These are phyloP conservation scores for Eucalyptus rudis DNA, from an alignment of 345 rosid genomes.

Conservation along the genomic window DNA sequence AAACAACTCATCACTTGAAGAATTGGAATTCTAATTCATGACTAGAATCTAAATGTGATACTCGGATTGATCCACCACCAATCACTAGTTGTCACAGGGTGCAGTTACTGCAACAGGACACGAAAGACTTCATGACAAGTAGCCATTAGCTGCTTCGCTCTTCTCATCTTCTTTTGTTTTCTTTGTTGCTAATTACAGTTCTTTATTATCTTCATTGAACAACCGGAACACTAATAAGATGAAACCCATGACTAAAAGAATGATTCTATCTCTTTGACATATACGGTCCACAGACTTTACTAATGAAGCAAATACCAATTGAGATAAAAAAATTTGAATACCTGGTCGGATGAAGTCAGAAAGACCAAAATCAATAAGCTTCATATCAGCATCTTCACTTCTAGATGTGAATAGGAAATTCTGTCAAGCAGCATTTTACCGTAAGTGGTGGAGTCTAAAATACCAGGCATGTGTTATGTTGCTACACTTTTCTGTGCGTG, in stretches of 20 bases:
- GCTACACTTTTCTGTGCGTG: background rate
- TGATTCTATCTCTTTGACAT: background rate
- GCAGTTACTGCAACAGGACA: background rate
- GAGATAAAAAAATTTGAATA: background rate
- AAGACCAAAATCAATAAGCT: conserved; percentile 90
- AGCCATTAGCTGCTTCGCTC: background rate
- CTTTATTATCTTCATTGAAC: background rate
- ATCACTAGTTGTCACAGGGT: background rate
- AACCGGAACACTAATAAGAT: background rate
- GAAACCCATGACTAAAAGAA: background rate
- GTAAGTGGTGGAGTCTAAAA: background rate
- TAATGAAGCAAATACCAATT: background rate
- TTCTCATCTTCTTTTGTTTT: background rate
- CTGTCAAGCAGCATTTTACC: conserved; percentile 19
- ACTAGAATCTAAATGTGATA: background rate
- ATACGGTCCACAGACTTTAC: background rate
- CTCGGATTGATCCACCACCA: background rate
- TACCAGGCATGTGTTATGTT: background rate
- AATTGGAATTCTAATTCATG: background rate
- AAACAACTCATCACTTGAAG: background rate
- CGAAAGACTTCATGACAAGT: background rate
- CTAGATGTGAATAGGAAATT: conserved; percentile 81
- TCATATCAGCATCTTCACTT: conserved; percentile 69
- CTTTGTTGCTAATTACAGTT: background rate
- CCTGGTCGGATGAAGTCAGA: conserved; percentile 74